A percentile compares a stretch with the other conserved stretches of the same genome.
These are phyloP conservation scores for Tubosaeta brunneosetosa DNA, from an alignment of 768 basidiomycete genomes.

Conservation along the genomic window DNA sequence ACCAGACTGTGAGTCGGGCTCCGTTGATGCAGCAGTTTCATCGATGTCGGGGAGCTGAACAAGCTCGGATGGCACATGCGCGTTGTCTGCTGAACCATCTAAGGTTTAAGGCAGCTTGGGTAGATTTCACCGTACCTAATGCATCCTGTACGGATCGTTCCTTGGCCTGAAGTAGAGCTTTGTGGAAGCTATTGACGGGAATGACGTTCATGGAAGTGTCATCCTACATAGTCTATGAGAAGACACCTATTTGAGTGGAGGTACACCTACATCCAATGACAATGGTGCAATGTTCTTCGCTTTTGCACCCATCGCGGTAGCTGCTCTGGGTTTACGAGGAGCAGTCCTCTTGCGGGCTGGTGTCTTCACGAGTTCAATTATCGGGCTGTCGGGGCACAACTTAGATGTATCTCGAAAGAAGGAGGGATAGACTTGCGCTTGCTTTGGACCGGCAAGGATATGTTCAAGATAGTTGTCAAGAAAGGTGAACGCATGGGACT, in stretches of 20 bases:
- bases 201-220: conserved; percentile 33
- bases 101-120: neutral
- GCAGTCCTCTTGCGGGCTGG: conserved; percentile 67
- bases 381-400: conserved; percentile 40
- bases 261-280: conserved; percentile 43
- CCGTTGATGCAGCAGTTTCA: conserved; percentile 3
- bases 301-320: conserved; percentile 38
- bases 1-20: conserved; percentile 1
- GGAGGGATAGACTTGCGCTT: conserved; percentile 47
- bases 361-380: conserved; percentile 81
- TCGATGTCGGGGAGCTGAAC: conserved; percentile 6
- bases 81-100: neutral
- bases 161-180: conserved; percentile 38
- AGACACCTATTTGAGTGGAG: neutral
- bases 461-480: conserved; percentile 73
- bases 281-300: conserved; percentile 37
- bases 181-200: conserved; percentile 45
- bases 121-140: neutral
- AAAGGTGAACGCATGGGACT: conserved; percentile 72
- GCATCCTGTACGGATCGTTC: conserved; percentile 11
- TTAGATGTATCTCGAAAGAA: neutral
- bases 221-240: conserved; percentile 30
- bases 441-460: conserved; percentile 60
- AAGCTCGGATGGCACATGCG: neutral
- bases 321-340: conserved; percentile 47